phyloP scores from a whole-genome alignment of 495 filamentous ascomycete species.

The Hyaloscypha hepaticicola region DNA sequence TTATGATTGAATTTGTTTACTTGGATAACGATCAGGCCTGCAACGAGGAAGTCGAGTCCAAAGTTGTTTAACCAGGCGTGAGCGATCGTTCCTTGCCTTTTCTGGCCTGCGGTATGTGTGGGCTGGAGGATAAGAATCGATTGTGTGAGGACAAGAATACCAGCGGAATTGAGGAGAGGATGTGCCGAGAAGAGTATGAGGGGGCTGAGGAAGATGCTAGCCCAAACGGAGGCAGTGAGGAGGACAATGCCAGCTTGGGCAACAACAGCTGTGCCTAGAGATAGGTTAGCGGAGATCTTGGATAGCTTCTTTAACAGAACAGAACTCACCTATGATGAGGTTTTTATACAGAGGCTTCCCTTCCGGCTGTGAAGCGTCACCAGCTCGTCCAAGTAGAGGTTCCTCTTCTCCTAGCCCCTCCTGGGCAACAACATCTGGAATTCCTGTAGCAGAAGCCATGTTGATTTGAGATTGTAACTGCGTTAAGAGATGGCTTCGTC shows the following conservation, averaged over 20 bases:
- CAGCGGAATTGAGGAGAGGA: slow-evolving; percentile 80
- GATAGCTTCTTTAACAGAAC: slow-evolving; percentile 1
- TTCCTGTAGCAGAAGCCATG: slow-evolving; percentile 58
- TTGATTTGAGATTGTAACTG: slow-evolving; percentile 9
- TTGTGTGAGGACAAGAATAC: slow-evolving; percentile 70
- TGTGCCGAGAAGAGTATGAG: slow-evolving; percentile 80
- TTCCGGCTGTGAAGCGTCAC: slow-evolving; percentile 69
- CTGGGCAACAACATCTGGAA: slow-evolving; percentile 35
- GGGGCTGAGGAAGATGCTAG: slow-evolving; percentile 62
- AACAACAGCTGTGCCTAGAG: slow-evolving; percentile 63
- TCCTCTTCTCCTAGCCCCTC: slow-evolving; percentile 58
- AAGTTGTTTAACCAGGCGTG: slow-evolving; percentile 68
- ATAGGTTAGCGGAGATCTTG: slow-evolving; percentile 11
- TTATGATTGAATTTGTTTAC: slow-evolving; percentile 69
- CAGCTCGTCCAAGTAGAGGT: slow-evolving; percentile 72
- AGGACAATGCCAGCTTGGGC: slow-evolving; percentile 55
- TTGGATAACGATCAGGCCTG: slow-evolving; percentile 76
- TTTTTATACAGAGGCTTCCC: slow-evolving; percentile 64
- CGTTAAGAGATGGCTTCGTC: not conserved
- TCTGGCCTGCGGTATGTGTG: slow-evolving; percentile 72
- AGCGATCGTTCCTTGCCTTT: slow-evolving; percentile 64
- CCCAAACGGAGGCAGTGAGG: slow-evolving; percentile 73
- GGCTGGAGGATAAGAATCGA: slow-evolving; percentile 85
- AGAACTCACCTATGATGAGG: slow-evolving; percentile 66
- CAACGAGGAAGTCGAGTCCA: slow-evolving; percentile 58